phyloP scores from a whole-genome alignment of 768 basidiomycete species.

The Trametes sanguinea region DNA sequence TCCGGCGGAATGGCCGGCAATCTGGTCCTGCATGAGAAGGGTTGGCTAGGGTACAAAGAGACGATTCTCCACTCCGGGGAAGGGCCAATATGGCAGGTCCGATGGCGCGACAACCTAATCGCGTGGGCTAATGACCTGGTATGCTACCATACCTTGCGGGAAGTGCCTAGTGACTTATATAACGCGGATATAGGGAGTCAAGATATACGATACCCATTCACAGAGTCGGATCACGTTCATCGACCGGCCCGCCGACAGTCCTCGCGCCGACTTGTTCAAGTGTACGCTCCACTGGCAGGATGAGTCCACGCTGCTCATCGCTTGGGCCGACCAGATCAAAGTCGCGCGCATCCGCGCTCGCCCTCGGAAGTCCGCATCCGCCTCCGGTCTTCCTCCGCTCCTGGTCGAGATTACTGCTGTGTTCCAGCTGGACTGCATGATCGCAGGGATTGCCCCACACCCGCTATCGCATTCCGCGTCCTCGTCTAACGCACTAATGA shows the following conservation, averaged over 20 bases:
- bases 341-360: conserved; percentile 78
- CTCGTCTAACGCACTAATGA: not conserved
- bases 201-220: conserved; percentile 84
- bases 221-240: conserved; percentile 83
- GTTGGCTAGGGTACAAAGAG: conserved; percentile 95
- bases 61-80: conserved; percentile 80
- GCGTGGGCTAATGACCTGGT: conserved; percentile 97
- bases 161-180: not conserved
- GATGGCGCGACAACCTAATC: conserved; percentile 84
- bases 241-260: conserved; percentile 78
- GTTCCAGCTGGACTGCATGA: conserved; percentile 94
- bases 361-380: conserved; percentile 47
- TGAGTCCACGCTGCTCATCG: conserved; percentile 85
- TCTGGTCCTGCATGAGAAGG: conserved; percentile 88
- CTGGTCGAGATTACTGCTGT: conserved; percentile 88
- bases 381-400: conserved; percentile 55
- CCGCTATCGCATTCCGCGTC: conserved; percentile 39
- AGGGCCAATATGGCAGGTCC: conserved; percentile 91
- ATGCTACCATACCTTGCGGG: conserved; percentile 29
- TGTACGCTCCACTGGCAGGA: conserved; percentile 93
- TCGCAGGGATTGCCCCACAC: conserved; percentile 87
- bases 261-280: conserved; percentile 93
- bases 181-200: conserved; percentile 68
- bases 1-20: conserved; percentile 91
- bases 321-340: conserved; percentile 93